These are phyloP conservation scores for Psilocybe mexicana DNA, from an alignment of 1,284 basidiomycete genomes.

Conservation along the genomic window DNA sequence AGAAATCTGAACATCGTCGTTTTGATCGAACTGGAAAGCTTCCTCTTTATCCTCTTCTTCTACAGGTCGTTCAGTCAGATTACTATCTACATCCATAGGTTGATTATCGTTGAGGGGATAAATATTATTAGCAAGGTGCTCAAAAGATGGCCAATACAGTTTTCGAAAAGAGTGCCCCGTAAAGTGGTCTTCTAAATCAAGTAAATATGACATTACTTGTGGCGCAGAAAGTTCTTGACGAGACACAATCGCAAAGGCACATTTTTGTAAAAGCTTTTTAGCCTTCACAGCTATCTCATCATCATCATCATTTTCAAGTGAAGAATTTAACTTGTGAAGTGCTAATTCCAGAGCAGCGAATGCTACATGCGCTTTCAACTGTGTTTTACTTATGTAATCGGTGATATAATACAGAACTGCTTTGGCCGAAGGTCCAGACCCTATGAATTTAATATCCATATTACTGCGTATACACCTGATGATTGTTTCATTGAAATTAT, in stretches of 20 bases:
- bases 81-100: too few species aligned
- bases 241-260: constrained; percentile 35
- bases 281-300: constrained; percentile 16
- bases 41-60: too few species aligned
- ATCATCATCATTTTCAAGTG: constrained; percentile 18
- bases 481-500: constrained; percentile 40
- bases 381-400: constrained; percentile 42
- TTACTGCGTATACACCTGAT: constrained; percentile 36
- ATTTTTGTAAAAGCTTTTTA: constrained; percentile 36
- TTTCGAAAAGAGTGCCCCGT: constrained; percentile 34
- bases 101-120: too few species aligned
- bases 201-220: constrained; percentile 36
- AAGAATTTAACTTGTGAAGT: constrained; percentile 28
- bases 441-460: constrained; percentile 44
- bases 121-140: constrained; percentile 21
- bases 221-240: constrained; percentile 41
- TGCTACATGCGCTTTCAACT: constrained; percentile 37
- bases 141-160: constrained; percentile 37
- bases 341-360: constrained; percentile 37
- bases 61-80: too few species aligned
- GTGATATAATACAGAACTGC: constrained; percentile 44
- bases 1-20: too few species aligned
- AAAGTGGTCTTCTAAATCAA: constrained; percentile 38
- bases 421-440: constrained; percentile 38
- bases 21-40: too few species aligned